phyloP scores from a whole-genome alignment of 2,329 filamentous ascomycete species.

The Epichloe uncinata region DNA sequence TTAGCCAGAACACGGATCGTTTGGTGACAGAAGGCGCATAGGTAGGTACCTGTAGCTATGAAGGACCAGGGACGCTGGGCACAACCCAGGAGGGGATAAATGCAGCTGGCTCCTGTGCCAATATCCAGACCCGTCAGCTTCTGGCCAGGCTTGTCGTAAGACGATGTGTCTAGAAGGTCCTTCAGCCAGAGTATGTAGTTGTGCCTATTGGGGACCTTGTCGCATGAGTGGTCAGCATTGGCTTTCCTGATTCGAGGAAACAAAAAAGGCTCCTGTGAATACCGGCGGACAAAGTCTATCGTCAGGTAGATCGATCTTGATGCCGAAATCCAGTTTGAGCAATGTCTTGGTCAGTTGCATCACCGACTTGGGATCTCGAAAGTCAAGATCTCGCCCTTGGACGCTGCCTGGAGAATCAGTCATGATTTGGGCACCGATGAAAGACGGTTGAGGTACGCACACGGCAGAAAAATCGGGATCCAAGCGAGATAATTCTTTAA shows the following conservation, averaged over 20 bases:
- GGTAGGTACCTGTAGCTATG: constrained; percentile 41
- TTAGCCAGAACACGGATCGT: neutral
- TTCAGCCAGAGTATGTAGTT: constrained; percentile 91
- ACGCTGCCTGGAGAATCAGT: constrained; percentile 4
- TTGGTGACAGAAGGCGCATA: neutral
- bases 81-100: constrained; percentile 78
- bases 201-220: constrained; percentile 52
- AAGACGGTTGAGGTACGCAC: constrained; percentile 15
- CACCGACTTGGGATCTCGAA: constrained; percentile 62
- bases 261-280: constrained; percentile 2
- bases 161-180: constrained; percentile 59
- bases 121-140: constrained; percentile 63
- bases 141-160: constrained; percentile 33
- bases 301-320: constrained; percentile 56
- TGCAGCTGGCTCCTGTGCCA: constrained; percentile 80
- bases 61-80: constrained; percentile 61
- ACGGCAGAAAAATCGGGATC: constrained; percentile 29
- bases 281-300: constrained; percentile 82
- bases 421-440: neutral
- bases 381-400: constrained; percentile 51
- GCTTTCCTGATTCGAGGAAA: constrained; percentile 7
- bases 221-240: neutral
- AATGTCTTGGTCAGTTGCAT: constrained; percentile 73
- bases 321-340: constrained; percentile 59
- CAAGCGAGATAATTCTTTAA: constrained; percentile 26